Evolutionary conservation across 2,329 filamentous ascomycete genomes (phyloP).

Genomic region (Cytospora paraplurivora): DNA sequence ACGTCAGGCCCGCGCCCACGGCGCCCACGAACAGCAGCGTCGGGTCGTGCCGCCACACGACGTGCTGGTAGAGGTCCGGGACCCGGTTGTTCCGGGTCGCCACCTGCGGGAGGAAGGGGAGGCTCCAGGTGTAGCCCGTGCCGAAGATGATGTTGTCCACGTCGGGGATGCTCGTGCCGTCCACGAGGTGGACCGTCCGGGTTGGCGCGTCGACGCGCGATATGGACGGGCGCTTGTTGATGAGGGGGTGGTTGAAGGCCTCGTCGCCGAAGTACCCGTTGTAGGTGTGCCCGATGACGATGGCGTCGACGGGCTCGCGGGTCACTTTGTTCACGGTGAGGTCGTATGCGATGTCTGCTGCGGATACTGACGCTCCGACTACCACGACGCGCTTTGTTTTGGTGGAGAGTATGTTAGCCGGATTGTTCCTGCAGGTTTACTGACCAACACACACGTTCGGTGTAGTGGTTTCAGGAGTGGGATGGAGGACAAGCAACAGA

Average conservation of each 20-base stretch:
- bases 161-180: conserved; percentile 53
- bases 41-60: conserved; percentile 57
- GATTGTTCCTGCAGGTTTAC: not conserved
- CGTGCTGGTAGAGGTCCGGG: conserved; percentile 58
- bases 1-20: conserved; percentile 60
- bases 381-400: conserved; percentile 55
- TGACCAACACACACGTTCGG: not conserved
- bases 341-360: conserved; percentile 55
- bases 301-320: conserved; percentile 32
- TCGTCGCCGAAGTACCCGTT: conserved; percentile 37
- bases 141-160: conserved; percentile 68
- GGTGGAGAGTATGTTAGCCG: not conserved
- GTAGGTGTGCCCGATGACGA: conserved; percentile 34
- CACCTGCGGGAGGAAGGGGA: conserved; percentile 61
- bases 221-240: conserved; percentile 29
- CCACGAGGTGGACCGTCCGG: conserved; percentile 53
- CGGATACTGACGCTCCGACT: conserved; percentile 66
- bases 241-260: conserved; percentile 34
- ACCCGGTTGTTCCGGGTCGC: conserved; percentile 57
- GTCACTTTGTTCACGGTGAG: conserved; percentile 30
- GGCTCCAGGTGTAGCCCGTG: conserved; percentile 66
- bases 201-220: conserved; percentile 29
- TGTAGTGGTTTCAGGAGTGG: not conserved
- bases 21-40: conserved; percentile 61
- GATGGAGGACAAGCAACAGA: too few relatives aligned